Evolutionary conservation across 352 stramenopile species (phyloP).

Genomic region (Globisporangium paddicum): DNA sequence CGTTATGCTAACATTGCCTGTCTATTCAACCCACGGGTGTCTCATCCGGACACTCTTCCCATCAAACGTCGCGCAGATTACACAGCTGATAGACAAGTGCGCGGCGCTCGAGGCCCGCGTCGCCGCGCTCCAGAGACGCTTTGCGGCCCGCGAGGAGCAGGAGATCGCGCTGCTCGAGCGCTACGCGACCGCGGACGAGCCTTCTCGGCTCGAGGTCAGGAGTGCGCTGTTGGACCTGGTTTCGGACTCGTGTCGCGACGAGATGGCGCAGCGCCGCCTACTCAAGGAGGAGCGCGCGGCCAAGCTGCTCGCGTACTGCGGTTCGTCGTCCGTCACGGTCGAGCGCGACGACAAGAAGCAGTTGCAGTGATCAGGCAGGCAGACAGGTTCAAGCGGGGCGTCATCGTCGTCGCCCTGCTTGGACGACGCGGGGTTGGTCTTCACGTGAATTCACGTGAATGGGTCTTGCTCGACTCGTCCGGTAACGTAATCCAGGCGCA

Average conservation of each 20-base stretch:
- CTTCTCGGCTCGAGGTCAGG: slow-evolving; percentile 18
- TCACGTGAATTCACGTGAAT: too few relatives aligned
- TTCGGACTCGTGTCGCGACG: slow-evolving; percentile 21
- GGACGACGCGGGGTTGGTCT: too few relatives aligned
- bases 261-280: slow-evolving; percentile 21
- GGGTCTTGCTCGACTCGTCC: neutral
- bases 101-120: slow-evolving; percentile 33
- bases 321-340: slow-evolving; percentile 58
- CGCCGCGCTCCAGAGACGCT: slow-evolving; percentile 21
- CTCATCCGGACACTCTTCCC: neutral
- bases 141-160: slow-evolving; percentile 18
- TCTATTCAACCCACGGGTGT: neutral
- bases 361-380: slow-evolving; percentile 3
- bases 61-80: slow-evolving; percentile 19
- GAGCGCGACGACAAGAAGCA: slow-evolving; percentile 30
- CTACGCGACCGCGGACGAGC: slow-evolving; percentile 18
- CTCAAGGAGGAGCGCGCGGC: slow-evolving; percentile 25
- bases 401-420: too few relatives aligned
- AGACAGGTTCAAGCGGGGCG: neutral
- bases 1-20: neutral
- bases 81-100: slow-evolving; percentile 40
- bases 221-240: slow-evolving; percentile 21
- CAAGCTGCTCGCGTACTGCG: slow-evolving; percentile 57
- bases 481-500: slow-evolving; percentile 5
- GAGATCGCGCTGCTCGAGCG: slow-evolving; percentile 41